Percentiles rank a stretch among this genome's conserved stretches.
phyloP scores from a whole-genome alignment of 176 grass and related monocot species.

The Coix lacrymajobi region DNA sequence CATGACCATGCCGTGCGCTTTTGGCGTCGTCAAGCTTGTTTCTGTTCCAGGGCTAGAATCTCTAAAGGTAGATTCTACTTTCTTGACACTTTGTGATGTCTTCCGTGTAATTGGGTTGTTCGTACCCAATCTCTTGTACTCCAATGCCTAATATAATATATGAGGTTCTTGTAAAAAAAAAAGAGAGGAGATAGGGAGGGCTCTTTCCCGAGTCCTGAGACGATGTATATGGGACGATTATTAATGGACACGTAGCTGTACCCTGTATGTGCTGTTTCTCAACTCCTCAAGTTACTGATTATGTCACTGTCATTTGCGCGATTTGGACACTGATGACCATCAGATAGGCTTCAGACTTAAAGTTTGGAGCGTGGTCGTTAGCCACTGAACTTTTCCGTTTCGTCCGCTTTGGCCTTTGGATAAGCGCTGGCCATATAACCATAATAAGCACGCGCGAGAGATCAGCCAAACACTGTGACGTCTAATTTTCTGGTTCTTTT shows the following conservation, averaged over 20 bases:
- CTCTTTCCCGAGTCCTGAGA: not conserved
- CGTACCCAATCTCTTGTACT: too few species aligned
- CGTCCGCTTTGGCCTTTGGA: not conserved
- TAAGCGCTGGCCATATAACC: not conserved
- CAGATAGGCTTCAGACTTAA: not conserved
- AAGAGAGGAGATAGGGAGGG: not conserved
- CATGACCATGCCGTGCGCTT: too few species aligned
- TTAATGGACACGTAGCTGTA: not conserved
- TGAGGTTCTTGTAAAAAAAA: too few species aligned
- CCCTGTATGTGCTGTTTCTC: not conserved
- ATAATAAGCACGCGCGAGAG: not conserved
- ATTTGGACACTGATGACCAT: not conserved
- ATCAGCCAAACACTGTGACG: constrained; percentile 8
- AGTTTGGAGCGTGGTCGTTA: not conserved
- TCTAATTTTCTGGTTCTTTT: not conserved
- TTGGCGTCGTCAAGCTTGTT: too few species aligned
- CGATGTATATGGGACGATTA: not conserved
- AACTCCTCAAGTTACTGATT: not conserved
- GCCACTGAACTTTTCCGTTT: not conserved
- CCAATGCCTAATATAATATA: too few species aligned
- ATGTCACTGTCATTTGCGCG: constrained; percentile 2
- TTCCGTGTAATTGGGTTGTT: too few species aligned
- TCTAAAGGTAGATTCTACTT: too few species aligned
- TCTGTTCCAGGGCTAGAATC: too few species aligned
- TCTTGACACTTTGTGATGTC: too few species aligned